A percentile compares a stretch with the other conserved stretches of the same genome.
phyloP scores from a whole-genome alignment of 1,284 basidiomycete species.

The Chalciporus sp. region DNA sequence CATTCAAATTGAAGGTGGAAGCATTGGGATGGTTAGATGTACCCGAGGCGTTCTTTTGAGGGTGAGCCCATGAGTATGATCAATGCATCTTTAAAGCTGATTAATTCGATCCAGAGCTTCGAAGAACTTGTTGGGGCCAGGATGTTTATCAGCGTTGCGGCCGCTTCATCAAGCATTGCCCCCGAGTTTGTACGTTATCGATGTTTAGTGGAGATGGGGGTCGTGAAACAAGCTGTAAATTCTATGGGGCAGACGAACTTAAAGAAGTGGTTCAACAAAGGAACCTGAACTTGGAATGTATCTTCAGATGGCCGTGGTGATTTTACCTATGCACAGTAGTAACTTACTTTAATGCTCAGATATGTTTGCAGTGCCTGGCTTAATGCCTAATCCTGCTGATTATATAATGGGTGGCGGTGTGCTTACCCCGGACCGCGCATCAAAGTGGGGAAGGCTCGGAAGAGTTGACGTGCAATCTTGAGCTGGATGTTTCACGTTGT shows the following conservation, averaged over 20 bases:
- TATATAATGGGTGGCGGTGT: neutral
- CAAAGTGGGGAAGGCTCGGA: too few species aligned
- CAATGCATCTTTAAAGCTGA: constrained; percentile 7
- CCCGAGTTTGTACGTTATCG: constrained; percentile 71
- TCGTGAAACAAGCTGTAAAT: constrained; percentile 68
- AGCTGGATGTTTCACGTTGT: neutral
- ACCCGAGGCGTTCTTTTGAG: constrained; percentile 60
- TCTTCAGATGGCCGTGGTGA: neutral
- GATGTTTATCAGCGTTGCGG: constrained; percentile 52
- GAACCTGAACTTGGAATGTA: constrained; percentile 29
- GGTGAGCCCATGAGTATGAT: constrained; percentile 43
- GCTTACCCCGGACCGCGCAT: neutral
- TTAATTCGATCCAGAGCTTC: constrained; percentile 55
- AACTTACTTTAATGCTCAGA: too few species aligned
- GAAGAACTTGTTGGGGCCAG: constrained; percentile 57
- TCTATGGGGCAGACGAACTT: constrained; percentile 66
- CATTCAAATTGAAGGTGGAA: constrained; percentile 69
- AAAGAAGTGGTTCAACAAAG: constrained; percentile 74
- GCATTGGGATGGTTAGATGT: constrained; percentile 74
- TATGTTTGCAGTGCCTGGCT: too few species aligned
- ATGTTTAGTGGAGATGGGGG: constrained; percentile 55
- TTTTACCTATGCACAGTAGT: neutral
- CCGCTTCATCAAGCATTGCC: constrained; percentile 47
- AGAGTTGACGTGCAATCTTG: too few species aligned
- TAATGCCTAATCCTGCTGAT: neutral